These are phyloP conservation scores for Sarcodon aspratus DNA, from an alignment of 768 basidiomycete genomes.

Conservation along the genomic window DNA sequence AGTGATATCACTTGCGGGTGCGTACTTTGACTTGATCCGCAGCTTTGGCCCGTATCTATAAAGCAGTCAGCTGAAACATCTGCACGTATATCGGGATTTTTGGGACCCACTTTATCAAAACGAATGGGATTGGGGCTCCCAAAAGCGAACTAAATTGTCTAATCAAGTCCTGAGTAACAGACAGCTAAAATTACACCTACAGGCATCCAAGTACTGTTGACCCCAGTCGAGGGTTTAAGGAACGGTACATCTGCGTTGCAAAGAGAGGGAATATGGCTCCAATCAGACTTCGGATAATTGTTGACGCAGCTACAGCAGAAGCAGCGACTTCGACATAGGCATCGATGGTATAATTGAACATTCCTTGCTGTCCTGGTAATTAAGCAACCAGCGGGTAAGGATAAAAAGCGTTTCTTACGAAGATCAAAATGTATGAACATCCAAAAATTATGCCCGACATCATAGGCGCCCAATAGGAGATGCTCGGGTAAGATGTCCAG, in stretches of 20 bases:
- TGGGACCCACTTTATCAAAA: conserved; percentile 9
- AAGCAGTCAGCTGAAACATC: not conserved
- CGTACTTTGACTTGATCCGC: conserved; percentile 14
- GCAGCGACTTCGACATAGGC: conserved; percentile 47
- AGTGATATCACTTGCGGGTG: conserved; percentile 3
- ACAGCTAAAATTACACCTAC: no score
- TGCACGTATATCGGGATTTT: not conserved
- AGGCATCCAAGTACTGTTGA: conserved; percentile 45
- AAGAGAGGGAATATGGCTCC: conserved; percentile 19
- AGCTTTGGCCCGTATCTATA: conserved; percentile 12
- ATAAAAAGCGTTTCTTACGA: conserved; percentile 26
- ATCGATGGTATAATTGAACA: conserved; percentile 57
- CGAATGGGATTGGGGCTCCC: conserved; percentile 33
- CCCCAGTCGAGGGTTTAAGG: conserved; percentile 44
- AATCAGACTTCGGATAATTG: conserved; percentile 31
- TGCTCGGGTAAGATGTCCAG: conserved; percentile 46
- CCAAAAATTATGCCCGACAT: conserved; percentile 36
- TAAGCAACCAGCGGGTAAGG: not conserved
- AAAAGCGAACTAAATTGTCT: conserved; percentile 22
- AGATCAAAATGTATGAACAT: conserved; percentile 42
- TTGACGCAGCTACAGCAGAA: conserved; percentile 43
- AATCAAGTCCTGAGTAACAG: no score
- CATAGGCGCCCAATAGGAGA: conserved; percentile 45
- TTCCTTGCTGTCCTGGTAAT: conserved; percentile 26
- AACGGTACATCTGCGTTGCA: conserved; percentile 20